Evolutionary conservation across 352 stramenopile genomes (phyloP).

Genomic region (Thraustochytrium sp.): DNA sequence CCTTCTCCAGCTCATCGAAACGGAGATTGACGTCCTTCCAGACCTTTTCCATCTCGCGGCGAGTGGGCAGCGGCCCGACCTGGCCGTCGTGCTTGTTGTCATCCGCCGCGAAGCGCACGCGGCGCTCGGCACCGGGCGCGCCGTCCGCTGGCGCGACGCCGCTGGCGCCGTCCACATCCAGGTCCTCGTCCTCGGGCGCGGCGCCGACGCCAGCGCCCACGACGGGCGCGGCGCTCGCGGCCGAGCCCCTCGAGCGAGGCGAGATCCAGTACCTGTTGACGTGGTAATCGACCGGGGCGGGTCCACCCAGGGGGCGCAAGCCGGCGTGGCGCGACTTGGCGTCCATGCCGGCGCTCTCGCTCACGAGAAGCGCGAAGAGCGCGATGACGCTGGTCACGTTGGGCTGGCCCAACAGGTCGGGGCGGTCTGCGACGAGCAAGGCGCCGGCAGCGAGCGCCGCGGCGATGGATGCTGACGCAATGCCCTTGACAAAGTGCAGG

Average conservation of each 20-base stretch:
- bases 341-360: neutral
- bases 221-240: neutral
- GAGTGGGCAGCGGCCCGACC: neutral
- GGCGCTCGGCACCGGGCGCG: neutral
- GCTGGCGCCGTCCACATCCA: neutral
- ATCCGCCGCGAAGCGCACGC: neutral
- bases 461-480: neutral
- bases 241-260: neutral
- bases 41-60: neutral
- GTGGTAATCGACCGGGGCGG: neutral
- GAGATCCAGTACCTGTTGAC: neutral
- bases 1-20: neutral
- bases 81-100: neutral
- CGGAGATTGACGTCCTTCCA: neutral
- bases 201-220: neutral
- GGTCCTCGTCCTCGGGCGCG: neutral
- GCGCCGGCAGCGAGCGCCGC: neutral
- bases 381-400: conserved; percentile 16
- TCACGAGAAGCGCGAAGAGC: neutral
- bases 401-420: neutral
- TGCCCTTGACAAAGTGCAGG: neutral
- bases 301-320: too few relatives aligned
- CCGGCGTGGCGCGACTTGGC: neutral
- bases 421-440: neutral
- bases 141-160: neutral